These are phyloP conservation scores for Meyerozyma athensensis DNA, from an alignment of 1,139 yeast genomes.

Conservation along the genomic window DNA sequence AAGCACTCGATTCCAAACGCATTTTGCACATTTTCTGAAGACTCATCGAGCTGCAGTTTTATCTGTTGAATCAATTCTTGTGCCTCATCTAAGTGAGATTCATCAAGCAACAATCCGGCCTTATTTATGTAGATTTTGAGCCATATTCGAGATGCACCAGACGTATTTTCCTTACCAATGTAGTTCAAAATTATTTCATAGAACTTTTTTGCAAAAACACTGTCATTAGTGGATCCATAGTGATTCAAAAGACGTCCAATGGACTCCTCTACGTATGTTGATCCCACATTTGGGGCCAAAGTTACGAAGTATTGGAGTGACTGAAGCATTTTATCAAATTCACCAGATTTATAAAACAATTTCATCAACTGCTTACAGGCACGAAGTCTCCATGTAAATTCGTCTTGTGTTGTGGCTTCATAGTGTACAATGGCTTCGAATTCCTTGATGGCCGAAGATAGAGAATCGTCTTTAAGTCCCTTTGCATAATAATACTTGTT, in stretches of 20 bases:
- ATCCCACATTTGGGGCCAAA: constrained; percentile 27
- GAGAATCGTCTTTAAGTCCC: constrained; percentile 57
- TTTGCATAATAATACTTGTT: constrained; percentile 61
- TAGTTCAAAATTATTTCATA: constrained; percentile 27
- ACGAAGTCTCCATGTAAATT: constrained; percentile 48
- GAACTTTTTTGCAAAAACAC: constrained; percentile 21
- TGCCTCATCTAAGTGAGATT: constrained; percentile 32
- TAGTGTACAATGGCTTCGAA: constrained; percentile 11
- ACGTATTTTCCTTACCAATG: constrained; percentile 13
- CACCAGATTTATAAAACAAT: constrained; percentile 34
- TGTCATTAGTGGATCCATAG: constrained; percentile 30
- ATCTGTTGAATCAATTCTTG: constrained; percentile 35
- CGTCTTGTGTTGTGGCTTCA: constrained; percentile 11
- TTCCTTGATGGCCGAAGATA: constrained; percentile 13
- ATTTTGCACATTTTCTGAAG: constrained; percentile 41
- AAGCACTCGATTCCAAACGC: constrained; percentile 56
- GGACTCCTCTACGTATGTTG: constrained; percentile 58
- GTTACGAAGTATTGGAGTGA: constrained; percentile 21
- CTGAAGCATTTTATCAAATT: constrained; percentile 30
- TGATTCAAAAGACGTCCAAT: constrained; percentile 50
- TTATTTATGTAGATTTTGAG: constrained; percentile 51
- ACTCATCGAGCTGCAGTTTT: constrained; percentile 32
- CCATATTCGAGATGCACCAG: constrained; percentile 36
- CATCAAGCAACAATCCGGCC: constrained; percentile 44
- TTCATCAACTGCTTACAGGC: constrained; percentile 65